Conservation (phyloP, 345 rosid genomes). For the Lenwebbia sp. region DNA sequence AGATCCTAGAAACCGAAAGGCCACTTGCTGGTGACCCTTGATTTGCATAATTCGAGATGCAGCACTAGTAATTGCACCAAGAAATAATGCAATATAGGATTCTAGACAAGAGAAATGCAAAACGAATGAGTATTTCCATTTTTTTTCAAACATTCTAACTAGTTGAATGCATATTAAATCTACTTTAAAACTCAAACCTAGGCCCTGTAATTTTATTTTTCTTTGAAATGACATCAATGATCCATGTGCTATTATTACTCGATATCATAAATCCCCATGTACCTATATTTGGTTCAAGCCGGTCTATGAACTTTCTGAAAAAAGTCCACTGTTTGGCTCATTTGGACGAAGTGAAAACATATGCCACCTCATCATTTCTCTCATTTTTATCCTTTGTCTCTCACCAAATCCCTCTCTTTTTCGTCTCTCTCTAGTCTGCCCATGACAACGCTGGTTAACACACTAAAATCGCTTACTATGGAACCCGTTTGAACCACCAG, state of each 20-base stretch:
- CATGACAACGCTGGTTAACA: background rate
- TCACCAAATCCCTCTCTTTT: background rate
- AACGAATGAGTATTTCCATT: background rate
- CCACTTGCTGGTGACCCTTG: background rate
- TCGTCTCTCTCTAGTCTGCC: background rate
- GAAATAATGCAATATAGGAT: background rate
- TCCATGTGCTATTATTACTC: background rate
- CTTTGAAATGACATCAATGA: background rate
- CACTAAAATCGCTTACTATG: background rate
- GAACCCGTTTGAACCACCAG: background rate
- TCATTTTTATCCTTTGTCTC: rapidly evolving
- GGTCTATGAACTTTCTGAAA: background rate
- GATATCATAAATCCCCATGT: background rate
- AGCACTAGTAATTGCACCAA: background rate
- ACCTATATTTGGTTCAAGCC: background rate
- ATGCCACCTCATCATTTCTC: background rate
- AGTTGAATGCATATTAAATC: background rate
- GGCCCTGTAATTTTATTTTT: background rate
- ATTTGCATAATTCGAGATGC: background rate
- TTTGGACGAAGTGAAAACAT: background rate
- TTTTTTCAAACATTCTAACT: background rate
- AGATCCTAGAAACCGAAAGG: background rate
- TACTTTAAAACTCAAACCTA: background rate
- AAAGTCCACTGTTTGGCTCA: background rate
- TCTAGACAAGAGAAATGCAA: background rate